A percentile compares a stretch with the other conserved stretches of the same genome.
Evolutionary conservation across 2,329 filamentous ascomycete genomes (phyloP).

Genomic region (Epichloe typhina): DNA sequence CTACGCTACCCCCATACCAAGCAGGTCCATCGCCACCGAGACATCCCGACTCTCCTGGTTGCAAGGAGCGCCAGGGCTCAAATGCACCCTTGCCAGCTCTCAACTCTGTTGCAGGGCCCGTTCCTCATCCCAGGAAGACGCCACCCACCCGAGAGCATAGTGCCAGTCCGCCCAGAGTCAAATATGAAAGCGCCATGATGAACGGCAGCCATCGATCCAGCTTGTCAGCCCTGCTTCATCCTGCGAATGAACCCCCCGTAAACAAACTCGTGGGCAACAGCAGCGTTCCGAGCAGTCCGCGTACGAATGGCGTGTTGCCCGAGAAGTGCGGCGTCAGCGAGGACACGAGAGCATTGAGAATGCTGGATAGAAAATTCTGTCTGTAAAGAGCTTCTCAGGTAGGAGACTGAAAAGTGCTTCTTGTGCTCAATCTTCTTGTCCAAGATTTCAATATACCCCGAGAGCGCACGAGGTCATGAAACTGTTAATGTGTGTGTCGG

Average conservation of each 20-base stretch:
- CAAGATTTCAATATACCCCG: not conserved
- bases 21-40: slow-evolving; percentile 22
- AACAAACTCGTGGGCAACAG: slow-evolving; percentile 27
- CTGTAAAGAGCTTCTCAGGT: not conserved
- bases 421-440: not conserved
- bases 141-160: slow-evolving; percentile 34
- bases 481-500: not conserved
- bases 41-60: slow-evolving; percentile 28
- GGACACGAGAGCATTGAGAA: slow-evolving; percentile 51
- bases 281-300: slow-evolving; percentile 29
- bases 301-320: slow-evolving; percentile 13
- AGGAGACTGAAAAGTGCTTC: not conserved
- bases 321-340: slow-evolving; percentile 39
- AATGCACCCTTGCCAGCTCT: slow-evolving; percentile 33
- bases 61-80: slow-evolving; percentile 30
- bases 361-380: slow-evolving; percentile 48
- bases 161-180: slow-evolving; percentile 33
- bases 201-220: slow-evolving; percentile 26
- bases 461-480: not conserved
- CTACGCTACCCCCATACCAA: slow-evolving; percentile 18
- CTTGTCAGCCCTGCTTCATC: slow-evolving; percentile 38
- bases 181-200: slow-evolving; percentile 20
- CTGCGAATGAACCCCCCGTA: slow-evolving; percentile 34
- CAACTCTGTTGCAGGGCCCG: slow-evolving; percentile 10
- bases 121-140: slow-evolving; percentile 18